Conservation (phyloP, 106 monocot species). For the Agapanthus africanus region DNA sequence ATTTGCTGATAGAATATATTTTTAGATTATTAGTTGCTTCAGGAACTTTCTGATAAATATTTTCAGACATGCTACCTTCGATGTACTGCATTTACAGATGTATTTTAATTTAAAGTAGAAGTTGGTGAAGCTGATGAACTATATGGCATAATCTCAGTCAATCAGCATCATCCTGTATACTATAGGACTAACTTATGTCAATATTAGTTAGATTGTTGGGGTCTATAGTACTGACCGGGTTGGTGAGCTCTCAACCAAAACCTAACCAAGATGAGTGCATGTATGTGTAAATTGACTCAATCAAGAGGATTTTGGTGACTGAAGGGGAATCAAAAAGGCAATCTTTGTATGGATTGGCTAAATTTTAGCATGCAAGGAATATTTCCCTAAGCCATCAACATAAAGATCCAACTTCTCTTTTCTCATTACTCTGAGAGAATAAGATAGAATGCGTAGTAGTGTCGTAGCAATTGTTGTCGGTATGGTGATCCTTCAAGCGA, state of each 20-base stretch:
- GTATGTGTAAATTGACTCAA: neutral
- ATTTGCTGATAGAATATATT: too few relatives aligned
- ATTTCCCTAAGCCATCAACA: neutral
- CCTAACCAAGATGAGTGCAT: neutral
- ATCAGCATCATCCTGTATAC: too few relatives aligned
- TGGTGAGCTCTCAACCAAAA: constrained; percentile 6
- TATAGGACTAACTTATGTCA: too few relatives aligned
- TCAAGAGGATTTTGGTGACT: neutral
- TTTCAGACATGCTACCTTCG: too few relatives aligned
- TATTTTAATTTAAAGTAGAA: too few relatives aligned
- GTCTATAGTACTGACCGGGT: neutral
- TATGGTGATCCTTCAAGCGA: constrained; percentile 4
- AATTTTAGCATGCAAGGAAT: neutral
- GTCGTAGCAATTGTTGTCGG: neutral
- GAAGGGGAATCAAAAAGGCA: neutral
- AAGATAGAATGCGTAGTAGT: neutral
- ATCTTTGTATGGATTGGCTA: constrained; percentile 12
- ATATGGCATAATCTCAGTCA: neutral
- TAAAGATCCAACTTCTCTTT: neutral
- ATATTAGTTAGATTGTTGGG: neutral
- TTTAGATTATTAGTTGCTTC: too few relatives aligned
- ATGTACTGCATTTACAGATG: too few relatives aligned
- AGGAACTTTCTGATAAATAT: too few relatives aligned
- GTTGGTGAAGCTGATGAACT: constrained; percentile 6
- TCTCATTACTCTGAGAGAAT: neutral